A percentile compares a stretch with the other conserved stretches of the same genome.
These are phyloP conservation scores for Barbatosphaeria neglecta DNA, from an alignment of 495 filamentous ascomycete species.

Conservation along the genomic window DNA sequence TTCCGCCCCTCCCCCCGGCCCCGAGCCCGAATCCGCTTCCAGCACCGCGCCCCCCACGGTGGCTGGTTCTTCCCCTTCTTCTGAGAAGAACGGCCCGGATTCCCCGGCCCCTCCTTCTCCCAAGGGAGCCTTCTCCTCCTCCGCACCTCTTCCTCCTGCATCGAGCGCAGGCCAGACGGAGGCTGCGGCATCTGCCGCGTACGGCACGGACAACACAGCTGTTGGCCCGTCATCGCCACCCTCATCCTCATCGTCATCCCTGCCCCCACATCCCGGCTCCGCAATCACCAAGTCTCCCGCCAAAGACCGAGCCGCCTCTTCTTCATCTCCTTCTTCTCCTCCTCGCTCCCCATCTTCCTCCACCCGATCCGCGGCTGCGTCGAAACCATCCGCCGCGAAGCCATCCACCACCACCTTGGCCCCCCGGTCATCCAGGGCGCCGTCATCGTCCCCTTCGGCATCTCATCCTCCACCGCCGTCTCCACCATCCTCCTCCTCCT, in stretches of 20 bases:
- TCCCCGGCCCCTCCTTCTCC: too few relatives aligned
- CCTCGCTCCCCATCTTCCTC: background rate
- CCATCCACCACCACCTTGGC: background rate
- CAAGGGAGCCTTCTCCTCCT: conserved; percentile 1
- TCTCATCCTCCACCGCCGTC: background rate
- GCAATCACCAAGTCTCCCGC: background rate
- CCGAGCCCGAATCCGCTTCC: too few relatives aligned
- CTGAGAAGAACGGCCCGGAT: too few relatives aligned
- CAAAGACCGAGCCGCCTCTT: background rate
- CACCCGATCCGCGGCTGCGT: background rate
- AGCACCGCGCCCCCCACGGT: too few relatives aligned
- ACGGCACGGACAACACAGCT: background rate
- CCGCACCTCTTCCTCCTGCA: background rate
- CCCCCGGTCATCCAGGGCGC: background rate
- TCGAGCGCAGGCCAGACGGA: background rate
- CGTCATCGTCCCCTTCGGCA: background rate
- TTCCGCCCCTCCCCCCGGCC: too few relatives aligned
- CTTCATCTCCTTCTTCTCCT: background rate
- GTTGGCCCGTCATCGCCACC: background rate
- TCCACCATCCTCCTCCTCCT: background rate
- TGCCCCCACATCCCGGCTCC: too few relatives aligned
- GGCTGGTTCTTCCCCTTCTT: too few relatives aligned
- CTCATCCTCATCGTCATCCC: background rate
- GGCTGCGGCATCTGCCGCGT: background rate
- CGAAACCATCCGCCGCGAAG: background rate